A percentile compares a stretch with the other conserved stretches of the same genome.
phyloP scores from a whole-genome alignment of 139 green algal species.

The Chlamydomonas incerta region DNA sequence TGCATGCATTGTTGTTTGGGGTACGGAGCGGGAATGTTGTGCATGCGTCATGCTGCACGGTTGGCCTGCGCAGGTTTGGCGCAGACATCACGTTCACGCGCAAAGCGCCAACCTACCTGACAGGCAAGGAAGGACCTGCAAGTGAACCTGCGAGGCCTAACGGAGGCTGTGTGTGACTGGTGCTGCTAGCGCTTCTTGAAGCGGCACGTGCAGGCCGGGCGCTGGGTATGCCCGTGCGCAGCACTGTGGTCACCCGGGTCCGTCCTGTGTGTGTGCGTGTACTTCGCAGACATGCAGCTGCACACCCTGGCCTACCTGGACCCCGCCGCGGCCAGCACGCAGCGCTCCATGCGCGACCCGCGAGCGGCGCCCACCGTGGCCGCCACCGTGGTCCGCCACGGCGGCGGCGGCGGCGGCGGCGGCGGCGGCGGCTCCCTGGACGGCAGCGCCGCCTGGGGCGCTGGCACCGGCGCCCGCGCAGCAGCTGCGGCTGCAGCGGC shows the following conservation, averaged over 20 bases:
- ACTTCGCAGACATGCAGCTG: slow-evolving; percentile 16
- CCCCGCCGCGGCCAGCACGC: neutral
- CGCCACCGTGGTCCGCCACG: neutral
- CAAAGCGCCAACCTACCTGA: neutral
- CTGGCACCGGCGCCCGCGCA: neutral
- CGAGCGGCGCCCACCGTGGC: neutral
- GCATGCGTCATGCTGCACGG: no score
- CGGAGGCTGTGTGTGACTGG: no score
- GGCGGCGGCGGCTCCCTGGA: neutral
- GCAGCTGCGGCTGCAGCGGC: no score
- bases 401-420: neutral
- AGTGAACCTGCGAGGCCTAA: no score
- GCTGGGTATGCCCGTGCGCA: no score
- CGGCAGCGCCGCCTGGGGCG: neutral
- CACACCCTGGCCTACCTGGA: slow-evolving; percentile 33
- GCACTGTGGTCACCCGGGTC: no score
- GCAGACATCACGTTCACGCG: slow-evolving; percentile 10
- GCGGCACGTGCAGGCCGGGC: no score
- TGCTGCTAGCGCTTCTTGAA: no score
- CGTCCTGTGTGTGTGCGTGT: no score
- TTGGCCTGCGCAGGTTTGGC: slow-evolving; percentile 32
- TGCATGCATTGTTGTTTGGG: no score
- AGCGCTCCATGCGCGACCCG: neutral
- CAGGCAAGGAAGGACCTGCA: no score
- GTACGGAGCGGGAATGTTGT: no score